Percentiles rank a stretch among this genome's conserved stretches.
Conservation (phyloP, 225 moss, liverwort and hornwort genomes). For the Bryum argenteum region DNA sequence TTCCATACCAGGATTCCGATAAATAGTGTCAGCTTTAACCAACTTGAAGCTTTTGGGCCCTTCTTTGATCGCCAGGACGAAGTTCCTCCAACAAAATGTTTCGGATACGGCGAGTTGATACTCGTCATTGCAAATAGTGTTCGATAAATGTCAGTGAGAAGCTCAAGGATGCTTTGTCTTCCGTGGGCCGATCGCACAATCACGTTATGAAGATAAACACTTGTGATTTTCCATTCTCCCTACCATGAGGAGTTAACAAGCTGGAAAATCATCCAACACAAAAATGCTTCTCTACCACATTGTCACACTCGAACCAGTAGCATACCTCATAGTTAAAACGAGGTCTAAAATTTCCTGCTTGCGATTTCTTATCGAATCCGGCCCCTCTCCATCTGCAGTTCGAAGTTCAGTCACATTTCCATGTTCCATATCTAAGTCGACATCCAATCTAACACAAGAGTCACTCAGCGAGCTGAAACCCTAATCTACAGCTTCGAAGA, state of each 20-base stretch:
- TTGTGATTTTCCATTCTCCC: not conserved
- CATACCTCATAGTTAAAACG: not conserved
- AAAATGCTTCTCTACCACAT: not conserved
- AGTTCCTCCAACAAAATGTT: constrained; percentile 26
- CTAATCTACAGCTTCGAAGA: constrained; percentile 44
- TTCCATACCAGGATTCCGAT: constrained; percentile 61
- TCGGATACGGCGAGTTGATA: constrained; percentile 25
- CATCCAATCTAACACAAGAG: not conserved
- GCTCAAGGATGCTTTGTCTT: constrained; percentile 32
- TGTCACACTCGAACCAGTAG: not conserved
- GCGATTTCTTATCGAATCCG: not conserved
- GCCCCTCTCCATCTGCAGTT: constrained; percentile 18
- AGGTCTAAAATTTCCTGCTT: not conserved
- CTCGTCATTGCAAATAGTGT: constrained; percentile 30
- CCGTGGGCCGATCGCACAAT: constrained; percentile 26
- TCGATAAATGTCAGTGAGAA: constrained; percentile 31
- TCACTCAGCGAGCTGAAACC: constrained; percentile 19
- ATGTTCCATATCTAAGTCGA: not conserved
- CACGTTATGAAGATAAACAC: constrained; percentile 19
- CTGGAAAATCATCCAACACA: not conserved
- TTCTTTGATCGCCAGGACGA: constrained; percentile 42
- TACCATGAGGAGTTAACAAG: not conserved
- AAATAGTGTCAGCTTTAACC: constrained; percentile 61
- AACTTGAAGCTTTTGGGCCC: constrained; percentile 56
- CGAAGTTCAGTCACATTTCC: constrained; percentile 14